A percentile compares a stretch with the other conserved stretches of the same genome.
phyloP scores from a whole-genome alignment of 1,284 basidiomycete species.

The Cryptococcus sp. region DNA sequence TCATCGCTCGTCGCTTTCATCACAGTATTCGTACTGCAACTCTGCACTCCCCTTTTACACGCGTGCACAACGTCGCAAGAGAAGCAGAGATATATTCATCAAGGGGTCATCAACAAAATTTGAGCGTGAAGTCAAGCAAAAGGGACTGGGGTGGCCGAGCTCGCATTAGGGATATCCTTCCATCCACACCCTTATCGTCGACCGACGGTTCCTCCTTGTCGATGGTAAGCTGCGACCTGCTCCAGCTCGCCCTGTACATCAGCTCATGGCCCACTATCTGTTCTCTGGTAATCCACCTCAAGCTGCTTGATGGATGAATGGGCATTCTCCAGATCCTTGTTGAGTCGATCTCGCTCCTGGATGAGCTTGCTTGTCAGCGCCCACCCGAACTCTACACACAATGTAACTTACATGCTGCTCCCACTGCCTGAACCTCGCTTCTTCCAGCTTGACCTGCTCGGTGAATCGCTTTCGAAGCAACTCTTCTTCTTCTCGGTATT shows the following conservation, averaged over 20 bases:
- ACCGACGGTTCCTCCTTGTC: conserved; percentile 42
- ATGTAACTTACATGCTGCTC: conserved; percentile 78
- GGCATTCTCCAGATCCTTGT: conserved; percentile 85
- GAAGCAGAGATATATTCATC: no score
- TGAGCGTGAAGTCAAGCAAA: no score
- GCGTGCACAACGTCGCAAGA: no score
- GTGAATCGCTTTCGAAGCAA: conserved; percentile 93
- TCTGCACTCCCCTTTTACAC: no score
- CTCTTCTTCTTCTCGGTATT: conserved; percentile 99
- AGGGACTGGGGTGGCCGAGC: no score
- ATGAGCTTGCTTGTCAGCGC: conserved; percentile 64
- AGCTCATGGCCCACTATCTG: not conserved
- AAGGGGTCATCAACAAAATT: no score
- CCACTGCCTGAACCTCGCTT: conserved; percentile 97
- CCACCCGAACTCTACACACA: not conserved
- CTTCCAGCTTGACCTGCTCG: conserved; percentile 99
- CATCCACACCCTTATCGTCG: no score
- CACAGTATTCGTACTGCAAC: no score
- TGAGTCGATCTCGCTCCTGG: conserved; percentile 90
- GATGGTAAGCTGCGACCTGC: conserved; percentile 76
- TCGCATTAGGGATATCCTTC: no score
- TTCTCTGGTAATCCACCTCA: conserved; percentile 49
- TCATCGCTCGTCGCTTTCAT: no score
- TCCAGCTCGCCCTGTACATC: conserved; percentile 63
- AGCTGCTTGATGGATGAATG: conserved; percentile 87